Percentiles rank a stretch among this genome's conserved stretches.
These are phyloP conservation scores for Diaporthe capsici DNA, from an alignment of 2,329 filamentous ascomycete species.

Conservation along the genomic window DNA sequence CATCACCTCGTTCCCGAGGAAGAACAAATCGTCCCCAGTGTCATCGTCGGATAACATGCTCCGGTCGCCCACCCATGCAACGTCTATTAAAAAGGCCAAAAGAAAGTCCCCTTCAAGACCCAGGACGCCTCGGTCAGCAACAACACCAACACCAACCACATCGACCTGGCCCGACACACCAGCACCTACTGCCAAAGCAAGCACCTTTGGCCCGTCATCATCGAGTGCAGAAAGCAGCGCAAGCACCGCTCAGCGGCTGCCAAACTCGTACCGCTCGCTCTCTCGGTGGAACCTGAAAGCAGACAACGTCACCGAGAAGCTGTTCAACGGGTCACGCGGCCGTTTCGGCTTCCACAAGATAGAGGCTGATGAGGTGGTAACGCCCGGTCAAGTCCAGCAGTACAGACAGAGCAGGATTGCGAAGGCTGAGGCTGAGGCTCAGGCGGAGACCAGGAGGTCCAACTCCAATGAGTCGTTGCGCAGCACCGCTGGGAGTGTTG, in stretches of 20 bases:
- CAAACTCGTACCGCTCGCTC: conserved; percentile 38
- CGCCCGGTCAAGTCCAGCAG: conserved; percentile 64
- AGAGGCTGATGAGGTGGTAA: conserved; percentile 72
- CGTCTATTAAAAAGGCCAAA: conserved; percentile 39
- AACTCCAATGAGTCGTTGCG: conserved; percentile 49
- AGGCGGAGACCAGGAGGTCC: conserved; percentile 45
- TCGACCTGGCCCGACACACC: conserved; percentile 27
- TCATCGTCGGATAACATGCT: conserved; percentile 32
- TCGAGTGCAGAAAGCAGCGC: neutral
- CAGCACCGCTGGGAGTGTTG: conserved; percentile 49
- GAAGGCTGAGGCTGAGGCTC: conserved; percentile 47
- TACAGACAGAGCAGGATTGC: conserved; percentile 58
- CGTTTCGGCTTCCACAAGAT: conserved; percentile 50
- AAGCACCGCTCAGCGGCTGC: conserved; percentile 19
- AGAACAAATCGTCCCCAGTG: conserved; percentile 23
- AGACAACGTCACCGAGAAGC: conserved; percentile 67
- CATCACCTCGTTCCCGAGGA: conserved; percentile 29
- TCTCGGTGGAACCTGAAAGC: conserved; percentile 66
- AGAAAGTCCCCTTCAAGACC: conserved; percentile 30
- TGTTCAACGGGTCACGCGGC: conserved; percentile 65
- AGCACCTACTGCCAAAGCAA: conserved; percentile 28
- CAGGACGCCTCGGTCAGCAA: conserved; percentile 29
- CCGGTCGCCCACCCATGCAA: conserved; percentile 32
- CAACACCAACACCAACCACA: conserved; percentile 22
- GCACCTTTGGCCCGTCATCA: conserved; percentile 24